Evolutionary conservation across 2,329 filamentous ascomycete genomes (phyloP).

Genomic region (Ophiostoma ulmi): DNA sequence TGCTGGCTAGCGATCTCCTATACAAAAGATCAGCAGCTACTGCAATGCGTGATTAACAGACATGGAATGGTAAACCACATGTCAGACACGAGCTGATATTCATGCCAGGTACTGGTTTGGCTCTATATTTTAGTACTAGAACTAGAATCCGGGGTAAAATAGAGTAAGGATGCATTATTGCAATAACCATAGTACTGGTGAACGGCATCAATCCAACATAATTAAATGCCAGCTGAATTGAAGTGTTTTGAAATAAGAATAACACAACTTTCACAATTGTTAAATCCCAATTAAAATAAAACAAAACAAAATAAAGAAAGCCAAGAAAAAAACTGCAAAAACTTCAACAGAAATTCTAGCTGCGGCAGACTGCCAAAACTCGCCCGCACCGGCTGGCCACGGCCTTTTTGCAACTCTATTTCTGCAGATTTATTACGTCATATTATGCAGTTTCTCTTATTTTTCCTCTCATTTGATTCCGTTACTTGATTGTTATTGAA

Average conservation of each 20-base stretch:
- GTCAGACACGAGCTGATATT: background rate
- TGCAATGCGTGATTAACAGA: background rate
- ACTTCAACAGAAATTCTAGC: background rate
- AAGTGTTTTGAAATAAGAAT: no score
- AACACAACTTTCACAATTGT: no score
- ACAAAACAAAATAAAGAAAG: background rate
- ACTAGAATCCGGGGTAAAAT: background rate
- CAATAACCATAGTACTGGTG: no score
- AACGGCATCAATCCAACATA: no score
- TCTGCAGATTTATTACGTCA: background rate
- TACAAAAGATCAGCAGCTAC: background rate
- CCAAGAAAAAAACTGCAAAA: background rate
- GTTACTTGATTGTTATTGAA: background rate
- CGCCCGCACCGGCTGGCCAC: slow-evolving; percentile 7
- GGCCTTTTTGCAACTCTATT: background rate
- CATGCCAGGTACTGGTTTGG: background rate
- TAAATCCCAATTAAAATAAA: background rate
- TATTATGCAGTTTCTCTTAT: background rate
- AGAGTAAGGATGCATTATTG: background rate
- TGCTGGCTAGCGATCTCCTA: background rate
- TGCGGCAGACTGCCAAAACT: background rate
- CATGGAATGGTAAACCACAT: background rate
- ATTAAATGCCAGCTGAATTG: no score
- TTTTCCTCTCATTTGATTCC: background rate
- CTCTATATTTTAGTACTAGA: background rate